phyloP scores from a whole-genome alignment of 768 basidiomycete species.

The Tricholoma terreum region DNA sequence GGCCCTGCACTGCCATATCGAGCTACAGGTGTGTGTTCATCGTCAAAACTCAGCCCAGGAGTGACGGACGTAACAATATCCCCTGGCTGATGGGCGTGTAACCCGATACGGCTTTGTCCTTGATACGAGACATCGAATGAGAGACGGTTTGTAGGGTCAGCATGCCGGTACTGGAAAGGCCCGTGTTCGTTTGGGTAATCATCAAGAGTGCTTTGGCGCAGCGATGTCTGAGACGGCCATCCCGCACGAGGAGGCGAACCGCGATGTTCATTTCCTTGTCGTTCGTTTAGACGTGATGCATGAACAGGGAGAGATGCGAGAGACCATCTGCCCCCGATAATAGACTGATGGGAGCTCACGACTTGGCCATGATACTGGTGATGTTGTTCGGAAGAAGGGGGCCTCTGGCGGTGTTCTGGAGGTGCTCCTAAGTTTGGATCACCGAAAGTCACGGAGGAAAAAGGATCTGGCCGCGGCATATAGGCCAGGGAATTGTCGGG shows the following conservation, averaged over 20 bases:
- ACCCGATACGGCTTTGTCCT: neutral
- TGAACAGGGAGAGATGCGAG: neutral
- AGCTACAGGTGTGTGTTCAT: conserved; percentile 16
- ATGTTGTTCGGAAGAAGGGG: neutral
- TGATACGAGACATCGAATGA: neutral
- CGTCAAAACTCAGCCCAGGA: conserved; percentile 3
- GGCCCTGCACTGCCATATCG: conserved; percentile 1
- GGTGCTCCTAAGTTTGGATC: neutral
- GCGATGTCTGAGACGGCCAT: neutral
- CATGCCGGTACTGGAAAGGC: neutral
- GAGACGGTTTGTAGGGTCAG: conserved; percentile 1
- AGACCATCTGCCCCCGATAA: neutral
- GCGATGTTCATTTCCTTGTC: conserved; percentile 1
- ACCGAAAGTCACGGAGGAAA: neutral
- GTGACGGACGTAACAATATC: conserved; percentile 10
- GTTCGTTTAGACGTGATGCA: neutral
- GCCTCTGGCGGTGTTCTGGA: neutral
- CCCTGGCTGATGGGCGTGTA: conserved; percentile 2
- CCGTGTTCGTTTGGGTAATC: neutral
- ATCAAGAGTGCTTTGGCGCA: neutral
- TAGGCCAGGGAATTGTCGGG: conserved; percentile 12
- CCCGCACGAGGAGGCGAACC: neutral
- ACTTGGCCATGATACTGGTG: neutral
- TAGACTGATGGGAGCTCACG: neutral
- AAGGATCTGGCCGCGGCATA: neutral